A percentile compares a stretch with the other conserved stretches of the same genome.
These are phyloP conservation scores for Rhodomyrtus tomentosa DNA, from an alignment of 345 rosid species.

Conservation along the genomic window DNA sequence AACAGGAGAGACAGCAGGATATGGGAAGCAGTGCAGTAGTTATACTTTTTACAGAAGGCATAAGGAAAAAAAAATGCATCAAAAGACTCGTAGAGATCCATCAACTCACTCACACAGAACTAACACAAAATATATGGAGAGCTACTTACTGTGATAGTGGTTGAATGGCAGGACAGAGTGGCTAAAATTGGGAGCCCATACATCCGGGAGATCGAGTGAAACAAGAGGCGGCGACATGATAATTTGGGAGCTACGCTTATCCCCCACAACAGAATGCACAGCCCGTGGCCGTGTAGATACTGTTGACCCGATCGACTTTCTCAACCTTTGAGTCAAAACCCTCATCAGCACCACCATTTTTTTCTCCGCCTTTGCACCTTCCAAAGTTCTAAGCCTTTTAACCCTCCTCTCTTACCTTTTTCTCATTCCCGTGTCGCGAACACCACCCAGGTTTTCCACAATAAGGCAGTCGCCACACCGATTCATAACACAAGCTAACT, in stretches of 20 bases:
- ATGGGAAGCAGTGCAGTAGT: not conserved
- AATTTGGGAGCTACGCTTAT: conserved; percentile 17
- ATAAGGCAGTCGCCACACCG: not conserved
- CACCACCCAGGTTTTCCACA: not conserved
- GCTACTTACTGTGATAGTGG: conserved; percentile 1
- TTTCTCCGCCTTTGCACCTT: not conserved
- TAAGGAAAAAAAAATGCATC: not conserved
- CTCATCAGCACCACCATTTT: not conserved
- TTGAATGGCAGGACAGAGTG: not conserved
- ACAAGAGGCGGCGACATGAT: conserved; percentile 65
- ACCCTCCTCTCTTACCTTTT: not conserved
- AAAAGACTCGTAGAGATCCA: not conserved
- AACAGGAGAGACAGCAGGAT: not conserved
- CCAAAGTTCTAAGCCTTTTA: not conserved
- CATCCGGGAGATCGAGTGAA: conserved; percentile 65
- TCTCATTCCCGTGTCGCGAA: not conserved
- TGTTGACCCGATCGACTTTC: not conserved
- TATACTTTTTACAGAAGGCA: not conserved
- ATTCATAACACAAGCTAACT: not conserved
- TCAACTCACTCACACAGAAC: not conserved
- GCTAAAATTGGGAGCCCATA: conserved; percentile 27
- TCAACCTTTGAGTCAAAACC: not conserved
- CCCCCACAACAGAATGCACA: not conserved
- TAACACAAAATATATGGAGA: not conserved
- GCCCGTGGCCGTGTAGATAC: not conserved